These are phyloP conservation scores for Echium plantagineum DNA, from an alignment of 257 asterid genomes.

Conservation along the genomic window DNA sequence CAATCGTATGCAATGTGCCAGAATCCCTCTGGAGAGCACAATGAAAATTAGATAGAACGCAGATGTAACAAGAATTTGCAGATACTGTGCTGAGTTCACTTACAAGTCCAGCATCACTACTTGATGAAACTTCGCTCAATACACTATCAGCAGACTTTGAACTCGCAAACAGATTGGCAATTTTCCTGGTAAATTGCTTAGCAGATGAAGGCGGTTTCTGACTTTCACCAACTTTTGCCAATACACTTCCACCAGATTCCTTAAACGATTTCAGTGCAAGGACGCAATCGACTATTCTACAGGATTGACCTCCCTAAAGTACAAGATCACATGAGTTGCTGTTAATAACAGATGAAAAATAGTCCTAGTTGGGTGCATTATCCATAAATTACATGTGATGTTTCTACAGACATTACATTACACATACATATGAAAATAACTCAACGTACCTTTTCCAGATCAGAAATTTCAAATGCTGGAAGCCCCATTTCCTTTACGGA, in stretches of 20 bases:
- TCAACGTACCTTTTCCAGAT: slow-evolving; percentile 59
- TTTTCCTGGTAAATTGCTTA: slow-evolving; percentile 42
- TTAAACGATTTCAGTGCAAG: slow-evolving; percentile 66
- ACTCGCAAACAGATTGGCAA: slow-evolving; percentile 45
- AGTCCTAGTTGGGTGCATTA: neutral
- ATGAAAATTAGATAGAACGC: slow-evolving; percentile 4
- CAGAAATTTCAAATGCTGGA: slow-evolving; percentile 84
- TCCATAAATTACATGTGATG: no score
- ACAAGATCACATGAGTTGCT: neutral
- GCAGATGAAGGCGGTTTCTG: slow-evolving; percentile 38
- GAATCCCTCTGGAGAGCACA: slow-evolving; percentile 42
- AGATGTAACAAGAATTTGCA: neutral
- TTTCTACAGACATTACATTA: no score
- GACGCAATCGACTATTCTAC: slow-evolving; percentile 63
- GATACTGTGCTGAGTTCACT: slow-evolving; percentile 31
- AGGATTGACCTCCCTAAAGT: slow-evolving; percentile 67
- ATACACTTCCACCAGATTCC: slow-evolving; percentile 67
- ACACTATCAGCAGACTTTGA: slow-evolving; percentile 37
- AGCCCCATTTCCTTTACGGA: slow-evolving; percentile 66
- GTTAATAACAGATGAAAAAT: no score
- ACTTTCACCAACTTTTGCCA: slow-evolving; percentile 52
- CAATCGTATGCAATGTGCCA: slow-evolving; percentile 35
- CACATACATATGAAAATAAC: neutral
- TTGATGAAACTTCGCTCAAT: slow-evolving; percentile 20
- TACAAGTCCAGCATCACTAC: slow-evolving; percentile 25